Conservation (phyloP, 345 rosid genomes). For the Arabidopsis arenosa region DNA sequence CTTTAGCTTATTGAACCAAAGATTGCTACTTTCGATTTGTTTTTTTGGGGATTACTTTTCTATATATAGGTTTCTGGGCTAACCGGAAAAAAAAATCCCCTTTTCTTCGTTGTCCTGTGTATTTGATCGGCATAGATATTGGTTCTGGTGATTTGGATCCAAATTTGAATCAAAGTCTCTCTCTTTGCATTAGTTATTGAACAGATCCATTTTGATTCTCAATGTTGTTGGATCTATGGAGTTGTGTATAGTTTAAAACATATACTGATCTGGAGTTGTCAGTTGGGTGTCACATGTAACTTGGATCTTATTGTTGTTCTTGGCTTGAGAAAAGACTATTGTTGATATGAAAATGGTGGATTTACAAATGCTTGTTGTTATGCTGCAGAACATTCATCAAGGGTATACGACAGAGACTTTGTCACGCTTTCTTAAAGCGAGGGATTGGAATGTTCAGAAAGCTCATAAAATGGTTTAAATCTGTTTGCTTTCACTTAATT, state of each 20-base stretch:
- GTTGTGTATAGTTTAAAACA: neutral
- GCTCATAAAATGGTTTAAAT: conserved; percentile 84
- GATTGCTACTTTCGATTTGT: conserved; percentile 9
- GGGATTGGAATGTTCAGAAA: conserved; percentile 85
- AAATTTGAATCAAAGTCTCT: neutral
- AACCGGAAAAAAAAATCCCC: neutral
- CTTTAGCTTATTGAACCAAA: conserved; percentile 18
- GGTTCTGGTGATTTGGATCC: conserved; percentile 26
- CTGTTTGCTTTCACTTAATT: conserved; percentile 8
- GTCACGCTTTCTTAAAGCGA: conserved; percentile 86
- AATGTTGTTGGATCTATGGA: conserved; percentile 34
- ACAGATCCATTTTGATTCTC: conserved; percentile 6
- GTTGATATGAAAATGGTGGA: neutral
- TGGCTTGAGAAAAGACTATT: conserved; percentile 12
- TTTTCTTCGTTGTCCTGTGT: conserved; percentile 6
- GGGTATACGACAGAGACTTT: conserved; percentile 75
- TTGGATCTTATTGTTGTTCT: conserved; percentile 4
- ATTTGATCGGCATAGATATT: conserved; percentile 25
- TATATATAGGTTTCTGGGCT: neutral
- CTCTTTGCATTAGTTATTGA: conserved; percentile 14
- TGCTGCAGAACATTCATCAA: conserved; percentile 84
- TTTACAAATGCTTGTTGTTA: conserved; percentile 1
- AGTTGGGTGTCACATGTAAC: neutral
- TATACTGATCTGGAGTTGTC: conserved; percentile 9
- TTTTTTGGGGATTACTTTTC: conserved; percentile 7